phyloP scores from a whole-genome alignment of 805 yeast species.

The Komagataella kurtzmanii region DNA sequence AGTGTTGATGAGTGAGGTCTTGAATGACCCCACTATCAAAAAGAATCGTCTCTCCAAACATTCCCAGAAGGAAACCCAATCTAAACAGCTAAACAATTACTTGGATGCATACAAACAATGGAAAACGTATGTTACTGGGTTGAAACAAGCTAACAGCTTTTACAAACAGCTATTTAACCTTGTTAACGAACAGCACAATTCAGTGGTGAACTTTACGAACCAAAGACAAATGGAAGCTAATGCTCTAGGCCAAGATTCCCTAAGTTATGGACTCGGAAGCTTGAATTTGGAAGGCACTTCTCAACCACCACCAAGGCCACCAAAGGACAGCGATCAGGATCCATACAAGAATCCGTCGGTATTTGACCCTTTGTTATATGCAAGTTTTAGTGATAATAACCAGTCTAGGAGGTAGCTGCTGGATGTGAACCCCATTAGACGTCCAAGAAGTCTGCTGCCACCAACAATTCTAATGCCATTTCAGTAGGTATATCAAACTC shows the following conservation, averaged over 20 bases:
- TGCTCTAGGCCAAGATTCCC: conserved; percentile 4
- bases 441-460: conserved; percentile 86
- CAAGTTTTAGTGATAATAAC: conserved; percentile 13
- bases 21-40: conserved; percentile 33
- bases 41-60: conserved; percentile 28
- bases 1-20: conserved; percentile 24
- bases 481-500: conserved; percentile 90
- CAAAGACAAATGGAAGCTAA: conserved; percentile 15
- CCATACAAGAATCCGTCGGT: conserved; percentile 34
- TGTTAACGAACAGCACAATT: conserved; percentile 14
- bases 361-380: conserved; percentile 32
- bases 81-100: conserved; percentile 24
- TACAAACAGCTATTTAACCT: conserved; percentile 37
- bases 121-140: conserved; percentile 43
- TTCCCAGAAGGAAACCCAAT: conserved; percentile 22
- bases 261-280: neutral
- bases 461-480: conserved; percentile 79
- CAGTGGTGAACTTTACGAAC: conserved; percentile 14
- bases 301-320: conserved; percentile 11
- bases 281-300: neutral
- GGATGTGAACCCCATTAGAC: conserved; percentile 8
- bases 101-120: conserved; percentile 42
- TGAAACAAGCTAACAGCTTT: conserved; percentile 46
- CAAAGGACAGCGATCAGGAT: conserved; percentile 8
- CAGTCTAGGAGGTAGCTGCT: conserved; percentile 3